Base-by-base conservation (phyloP, 106 monocot genomes). In the Dendrobium huoshanense region DNA sequence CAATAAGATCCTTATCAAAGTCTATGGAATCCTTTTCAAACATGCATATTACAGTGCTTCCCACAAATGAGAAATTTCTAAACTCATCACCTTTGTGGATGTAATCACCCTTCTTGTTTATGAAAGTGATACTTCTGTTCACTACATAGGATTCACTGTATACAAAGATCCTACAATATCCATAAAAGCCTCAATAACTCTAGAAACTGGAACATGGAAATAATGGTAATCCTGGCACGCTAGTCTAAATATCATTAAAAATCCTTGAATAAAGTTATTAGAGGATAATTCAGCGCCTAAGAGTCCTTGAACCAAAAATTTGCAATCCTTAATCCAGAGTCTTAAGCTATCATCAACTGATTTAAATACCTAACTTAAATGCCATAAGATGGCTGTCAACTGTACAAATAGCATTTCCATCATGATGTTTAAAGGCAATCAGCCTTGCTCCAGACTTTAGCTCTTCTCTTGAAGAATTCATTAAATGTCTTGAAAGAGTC, bases 401-500 rank as follows among this genome's bases (percentile, higher is more conserved):
- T 81, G 87, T 95, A 82, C 98, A 95, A 75, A 92, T 49, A 61
- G 94, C 94, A 83, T 95, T 65, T 15, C 87, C 87, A 81, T 88
- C 87, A 77, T 72, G 67, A 41, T 91, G 88, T 10, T 77, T 55
- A 31, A 40, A 75, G 24, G 91, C 86, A 85, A 98, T 89, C 80
- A 91, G 92, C 80, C 98, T 82, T 86, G 88, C 94, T 41, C 88
- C 94, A 75, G 89, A 84, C 82, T 91, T 98, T 80, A 95, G 77
- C 80, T 94, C 92, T 27, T 84, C 94, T 89, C 83, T 88, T 84
- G 73, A 98, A 98, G 77, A 98, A 95, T 18, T 98, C 94, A 77
- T 98, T 98, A 80, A 98, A 98, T 77, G 98, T 98, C 94, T 98
- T 94, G 87, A 94, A 98, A 72, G 89, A 81, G 44, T 89, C 94